Base-by-base conservation (phyloP, 2,329 filamentous ascomycete genomes). In the Aplosporella prunicola region DNA sequence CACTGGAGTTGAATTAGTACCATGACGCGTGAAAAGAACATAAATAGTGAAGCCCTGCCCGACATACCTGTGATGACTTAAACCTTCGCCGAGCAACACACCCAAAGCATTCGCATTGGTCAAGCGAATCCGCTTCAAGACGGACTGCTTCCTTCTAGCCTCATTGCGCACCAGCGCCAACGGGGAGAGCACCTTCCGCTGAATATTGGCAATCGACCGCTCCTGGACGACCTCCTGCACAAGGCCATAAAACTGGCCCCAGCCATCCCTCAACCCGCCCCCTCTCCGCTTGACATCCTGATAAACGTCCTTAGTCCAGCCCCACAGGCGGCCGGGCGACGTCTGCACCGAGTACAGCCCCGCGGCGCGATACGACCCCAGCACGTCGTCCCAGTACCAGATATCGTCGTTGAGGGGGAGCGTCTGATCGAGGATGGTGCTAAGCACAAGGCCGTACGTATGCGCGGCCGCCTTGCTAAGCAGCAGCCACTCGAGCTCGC, bases 381-480 rank as follows among this genome's bases (percentile, higher is more conserved):
- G 64, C 2, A 95, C 74, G 47, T 91, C 82, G 52, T 94, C 85
- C 91, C 91, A 98, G 58, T 96, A 96, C 77, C 82, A 88, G 16
- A 94, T 80, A 48, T 94, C 87, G 46, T 94, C 80, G 49, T 78
- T 83, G 13, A 98, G 62, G 0, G 81, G 80, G 9, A 89, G 78
- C 9, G 87, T 93, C 50, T 91, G 82, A 39, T 89, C 81, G 9
- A 95, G 63, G 3, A 96, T 70, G 0, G 75, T 78, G 48, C 79
- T 78, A 47, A 95, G 66, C 26, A 93, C 72, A 32, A 84, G 65
- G 4, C 89, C 89, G 52, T 94, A 93, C 1, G 82, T 79, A 53
- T 95, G 89, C n/a, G 88, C 77, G 0, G 88, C 84, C 4, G 88
- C 88, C 59, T 96, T 98, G 60, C 82, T 85, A 20, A 93, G 74